Conservation (phyloP, 2,329 filamentous ascomycete species). For the Trichophyton simii region DNA sequence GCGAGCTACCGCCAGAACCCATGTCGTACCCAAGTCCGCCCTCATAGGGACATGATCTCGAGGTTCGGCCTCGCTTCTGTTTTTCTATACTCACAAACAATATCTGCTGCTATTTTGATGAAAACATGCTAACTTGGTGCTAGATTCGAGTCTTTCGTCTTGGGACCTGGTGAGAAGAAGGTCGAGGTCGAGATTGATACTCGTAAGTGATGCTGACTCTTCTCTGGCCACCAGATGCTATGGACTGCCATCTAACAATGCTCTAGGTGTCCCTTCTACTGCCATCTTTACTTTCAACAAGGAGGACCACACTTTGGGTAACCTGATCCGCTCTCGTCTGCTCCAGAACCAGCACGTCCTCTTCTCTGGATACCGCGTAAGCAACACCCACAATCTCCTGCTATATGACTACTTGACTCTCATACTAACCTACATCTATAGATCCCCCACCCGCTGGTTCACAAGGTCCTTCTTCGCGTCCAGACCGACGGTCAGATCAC, state of each 20-base stretch:
- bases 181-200: slow-evolving; percentile 80
- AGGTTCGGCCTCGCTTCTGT: slow-evolving; percentile 6
- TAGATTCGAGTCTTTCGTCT: slow-evolving; percentile 89
- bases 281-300: slow-evolving; percentile 92
- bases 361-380: slow-evolving; percentile 86
- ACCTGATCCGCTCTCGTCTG: slow-evolving; percentile 75
- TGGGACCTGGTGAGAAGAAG: slow-evolving; percentile 82
- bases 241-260: background rate
- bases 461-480: slow-evolving; percentile 60
- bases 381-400: slow-evolving; percentile 19
- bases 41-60: slow-evolving; percentile 10
- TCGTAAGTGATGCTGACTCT: slow-evolving; percentile 46
- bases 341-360: slow-evolving; percentile 71
- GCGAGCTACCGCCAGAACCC: slow-evolving; percentile 14
- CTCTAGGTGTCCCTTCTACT: slow-evolving; percentile 75
- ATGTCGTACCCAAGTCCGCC: slow-evolving; percentile 13
- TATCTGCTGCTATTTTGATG: background rate
- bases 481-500: slow-evolving; percentile 82
- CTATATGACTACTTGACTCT: slow-evolving; percentile 21
- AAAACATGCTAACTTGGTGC: background rate
- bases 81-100: background rate
- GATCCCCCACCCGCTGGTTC: slow-evolving; percentile 35
- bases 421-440: slow-evolving; percentile 12
- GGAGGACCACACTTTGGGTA: slow-evolving; percentile 91
- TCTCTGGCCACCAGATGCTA: background rate